A percentile compares a stretch with the other conserved stretches of the same genome.
Evolutionary conservation across 202 grass and related monocot genomes (phyloP).

Genomic region (Panicum virgatum): DNA sequence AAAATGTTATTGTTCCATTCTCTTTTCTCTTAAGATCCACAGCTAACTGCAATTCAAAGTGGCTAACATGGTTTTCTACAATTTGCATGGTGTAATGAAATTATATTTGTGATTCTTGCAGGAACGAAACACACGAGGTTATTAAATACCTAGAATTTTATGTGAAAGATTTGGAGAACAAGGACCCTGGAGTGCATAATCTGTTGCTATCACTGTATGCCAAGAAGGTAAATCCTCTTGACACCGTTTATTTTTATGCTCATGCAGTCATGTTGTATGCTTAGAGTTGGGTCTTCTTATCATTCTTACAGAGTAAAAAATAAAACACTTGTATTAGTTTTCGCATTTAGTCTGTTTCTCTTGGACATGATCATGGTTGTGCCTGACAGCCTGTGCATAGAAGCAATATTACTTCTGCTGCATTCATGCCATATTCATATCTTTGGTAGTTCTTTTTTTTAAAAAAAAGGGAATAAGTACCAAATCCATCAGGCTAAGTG

Average conservation of each 20-base stretch:
- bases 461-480: background rate
- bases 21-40: conserved; percentile 18
- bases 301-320: background rate
- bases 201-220: conserved; percentile 87
- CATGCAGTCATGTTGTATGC: conserved; percentile 46
- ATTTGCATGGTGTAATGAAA: conserved; percentile 28
- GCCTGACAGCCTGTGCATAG: background rate
- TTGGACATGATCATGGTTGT: conserved; percentile 12
- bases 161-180: conserved; percentile 82
- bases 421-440: conserved; percentile 3
- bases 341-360: conserved; percentile 30
- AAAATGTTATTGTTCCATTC: background rate
- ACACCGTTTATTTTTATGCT: conserved; percentile 44
- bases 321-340: background rate
- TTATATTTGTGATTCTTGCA: conserved; percentile 49
- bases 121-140: conserved; percentile 97
- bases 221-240: conserved; percentile 68
- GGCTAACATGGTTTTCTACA: conserved; percentile 14
- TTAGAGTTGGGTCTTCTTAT: conserved; percentile 37
- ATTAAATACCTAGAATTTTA: conserved; percentile 98
- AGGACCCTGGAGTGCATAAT: conserved; percentile 95
- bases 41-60: conserved; percentile 9
- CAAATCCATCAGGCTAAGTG: conserved; percentile 8
- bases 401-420: conserved; percentile 24
- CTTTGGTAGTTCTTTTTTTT: background rate